Evolutionary conservation across 2,329 filamentous ascomycete species (phyloP), one percentile per base, ranked within the genome.

Genomic region (Talaromyces pinophilus): DNA sequence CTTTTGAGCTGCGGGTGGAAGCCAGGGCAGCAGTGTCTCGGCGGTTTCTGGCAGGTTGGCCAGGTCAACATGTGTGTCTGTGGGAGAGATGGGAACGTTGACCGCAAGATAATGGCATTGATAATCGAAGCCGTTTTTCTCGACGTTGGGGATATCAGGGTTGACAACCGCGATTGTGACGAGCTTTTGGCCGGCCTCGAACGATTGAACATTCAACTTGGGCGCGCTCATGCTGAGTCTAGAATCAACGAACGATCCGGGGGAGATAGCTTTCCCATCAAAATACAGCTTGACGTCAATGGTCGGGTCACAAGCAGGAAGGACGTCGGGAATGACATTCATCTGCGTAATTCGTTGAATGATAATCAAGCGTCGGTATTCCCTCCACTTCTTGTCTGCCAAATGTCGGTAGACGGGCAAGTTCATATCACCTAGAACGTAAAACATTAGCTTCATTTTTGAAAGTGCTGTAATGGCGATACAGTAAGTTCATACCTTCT

Each of bases 341-440:
- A 98, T 90, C 77, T 97, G 92, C 59, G 86, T 83, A 74, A 98
- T 90, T 75, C 95, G 90, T 83, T 99, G 95, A 69, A 88, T 84
- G 69, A 96, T 86, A 69, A 98, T 82, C 72, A 88, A 87, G 72
- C 90, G 88, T 76, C 92, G 90, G 82, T 95, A 93, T 70, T 88
- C 84, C 72, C 90, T 88, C 95, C 95, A 99, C 82, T 96, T 93
- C 72, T 86, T 83, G 75, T 97, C 87, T 68, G 94, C 92, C 61
- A 98, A 89, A 79, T 91, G 87, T 70, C 94, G 91, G 83, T 99
- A 99, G 76, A 99, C 93, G 69, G 94, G 94, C 79, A 96, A 96
- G 82, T 87, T 90, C 92, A 98, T 94, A 79, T 98, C 93, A 70
- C 91, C 93, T 97, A 60, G 10, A 15, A 17, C 22, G 7, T 11